Base-by-base conservation (phyloP, 805 yeast genomes). In the Pichia pseudocactophila region DNA sequence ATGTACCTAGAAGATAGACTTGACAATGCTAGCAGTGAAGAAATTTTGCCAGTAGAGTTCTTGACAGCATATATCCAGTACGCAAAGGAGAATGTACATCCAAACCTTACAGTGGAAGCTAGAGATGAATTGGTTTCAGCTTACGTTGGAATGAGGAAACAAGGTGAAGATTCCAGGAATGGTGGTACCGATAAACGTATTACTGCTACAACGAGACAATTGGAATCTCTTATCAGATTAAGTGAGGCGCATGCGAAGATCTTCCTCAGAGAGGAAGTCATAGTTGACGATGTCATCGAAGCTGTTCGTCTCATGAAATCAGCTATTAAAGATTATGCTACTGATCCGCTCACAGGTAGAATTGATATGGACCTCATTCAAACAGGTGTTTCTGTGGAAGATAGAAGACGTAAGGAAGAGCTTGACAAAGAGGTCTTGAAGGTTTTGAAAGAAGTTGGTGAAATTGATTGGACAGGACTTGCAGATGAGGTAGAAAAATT, bases 181-280 rank as follows among this genome's bases (percentile, higher is more conserved):
- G 43, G 45, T 34, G 68, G 88, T 1, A 70, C 87, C 11, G 97
- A 92, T 49, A 84, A 82, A 62, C 71, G 99, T 53, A 84, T 92
- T 51, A 92, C 99, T 0, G 99, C 99, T 4, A 92, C 99, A 0
- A 90, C 99, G 2, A 77, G 99, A 65, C 98, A 92, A 62, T 70
- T 92, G 44, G 98, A 92, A 64, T 81, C 94, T 40, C 86, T 92
- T 95, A 89, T 90, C 51, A 78, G 98, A 57, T 70, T 92, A 40
- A 64, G 95, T 0, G 98, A 92, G 64, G 98, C 97, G 0, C 97
- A 92, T 60, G 98, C 99, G 2, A 89, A 88, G 64, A 85, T 92
- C 95, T 78, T 96, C 53, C 69, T 92, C 26, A 74, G 90, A 1
- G 64, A 70, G 1, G 58, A 53, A 0, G 99, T 92, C 5, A 82